These are phyloP conservation scores for Saturnispora dispora DNA, from an alignment of 805 yeast species.

Conservation along the genomic window DNA sequence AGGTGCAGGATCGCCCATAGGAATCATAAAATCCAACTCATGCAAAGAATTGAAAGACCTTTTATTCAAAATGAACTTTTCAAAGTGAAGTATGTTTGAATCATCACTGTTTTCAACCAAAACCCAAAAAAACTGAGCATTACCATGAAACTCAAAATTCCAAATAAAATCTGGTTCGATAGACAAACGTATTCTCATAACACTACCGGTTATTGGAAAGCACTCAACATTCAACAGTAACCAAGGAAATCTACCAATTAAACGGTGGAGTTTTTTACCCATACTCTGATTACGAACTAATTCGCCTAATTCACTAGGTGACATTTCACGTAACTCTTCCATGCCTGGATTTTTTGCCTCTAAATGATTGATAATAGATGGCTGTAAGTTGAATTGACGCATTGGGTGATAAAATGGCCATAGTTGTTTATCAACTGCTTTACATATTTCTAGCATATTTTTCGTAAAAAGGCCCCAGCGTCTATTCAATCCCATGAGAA, in stretches of 20 bases:
- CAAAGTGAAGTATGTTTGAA: constrained; percentile 68
- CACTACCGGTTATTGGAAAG: constrained; percentile 81
- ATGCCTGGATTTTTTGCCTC: constrained; percentile 58
- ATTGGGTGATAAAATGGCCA: constrained; percentile 93
- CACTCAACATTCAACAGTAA: constrained; percentile 70
- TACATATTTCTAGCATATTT: constrained; percentile 70
- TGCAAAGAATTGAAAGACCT: constrained; percentile 47
- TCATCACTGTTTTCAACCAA: constrained; percentile 80
- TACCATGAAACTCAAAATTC: constrained; percentile 78
- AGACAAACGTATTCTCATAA: constrained; percentile 67
- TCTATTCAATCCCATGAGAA: constrained; percentile 76
- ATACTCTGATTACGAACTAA: constrained; percentile 72
- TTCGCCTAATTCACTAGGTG: constrained; percentile 74
- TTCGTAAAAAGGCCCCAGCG: constrained; percentile 83
- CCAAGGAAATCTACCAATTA: constrained; percentile 66
- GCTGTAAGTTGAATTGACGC: constrained; percentile 76
- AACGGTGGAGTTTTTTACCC: constrained; percentile 53
- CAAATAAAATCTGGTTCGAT: constrained; percentile 75
- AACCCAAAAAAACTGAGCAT: constrained; percentile 83
- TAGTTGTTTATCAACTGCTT: constrained; percentile 70
- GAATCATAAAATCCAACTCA: constrained; percentile 87
- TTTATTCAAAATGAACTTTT: constrained; percentile 61
- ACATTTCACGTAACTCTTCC: constrained; percentile 66
- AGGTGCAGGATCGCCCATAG: constrained; percentile 81
- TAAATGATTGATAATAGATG: constrained; percentile 50